Percentiles rank a stretch among this genome's conserved stretches.
Conservation (phyloP, 257 asterid genomes). For the Nicotiana sylvestris region DNA sequence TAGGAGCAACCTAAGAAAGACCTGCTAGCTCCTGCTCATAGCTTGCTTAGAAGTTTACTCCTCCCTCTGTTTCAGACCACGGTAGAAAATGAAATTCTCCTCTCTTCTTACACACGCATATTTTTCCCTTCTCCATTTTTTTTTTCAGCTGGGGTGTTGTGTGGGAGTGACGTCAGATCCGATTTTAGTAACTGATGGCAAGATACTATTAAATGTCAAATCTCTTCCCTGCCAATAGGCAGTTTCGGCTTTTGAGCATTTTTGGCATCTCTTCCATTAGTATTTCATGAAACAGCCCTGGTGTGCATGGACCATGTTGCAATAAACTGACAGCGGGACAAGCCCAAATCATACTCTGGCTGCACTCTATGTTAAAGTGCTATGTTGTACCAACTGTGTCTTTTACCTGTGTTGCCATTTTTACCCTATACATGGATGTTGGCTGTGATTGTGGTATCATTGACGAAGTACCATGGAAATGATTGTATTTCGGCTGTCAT, state of each 20-base stretch:
- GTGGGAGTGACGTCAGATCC: neutral
- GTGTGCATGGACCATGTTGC: neutral
- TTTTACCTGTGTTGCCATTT: neutral
- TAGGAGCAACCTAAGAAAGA: neutral
- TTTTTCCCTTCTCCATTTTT: neutral
- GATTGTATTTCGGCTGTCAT: neutral
- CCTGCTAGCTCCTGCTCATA: neutral
- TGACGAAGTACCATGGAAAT: neutral
- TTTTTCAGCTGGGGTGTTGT: neutral
- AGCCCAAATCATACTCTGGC: neutral
- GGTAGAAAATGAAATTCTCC: neutral
- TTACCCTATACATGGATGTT: neutral
- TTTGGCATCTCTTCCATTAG: neutral
- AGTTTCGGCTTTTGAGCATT: neutral
- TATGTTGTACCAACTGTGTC: neutral
- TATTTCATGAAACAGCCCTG: neutral
- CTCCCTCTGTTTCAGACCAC: neutral
- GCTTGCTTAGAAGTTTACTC: neutral
- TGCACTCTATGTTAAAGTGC: neutral
- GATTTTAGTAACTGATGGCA: neutral
- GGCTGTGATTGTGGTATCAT: neutral
- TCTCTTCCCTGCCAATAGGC: conserved; percentile 3
- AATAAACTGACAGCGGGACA: neutral
- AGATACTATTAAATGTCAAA: neutral
- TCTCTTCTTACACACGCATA: neutral